phyloP scores from a whole-genome alignment of 1,139 yeast genomes.

The Pichia kudriavzevii region DNA sequence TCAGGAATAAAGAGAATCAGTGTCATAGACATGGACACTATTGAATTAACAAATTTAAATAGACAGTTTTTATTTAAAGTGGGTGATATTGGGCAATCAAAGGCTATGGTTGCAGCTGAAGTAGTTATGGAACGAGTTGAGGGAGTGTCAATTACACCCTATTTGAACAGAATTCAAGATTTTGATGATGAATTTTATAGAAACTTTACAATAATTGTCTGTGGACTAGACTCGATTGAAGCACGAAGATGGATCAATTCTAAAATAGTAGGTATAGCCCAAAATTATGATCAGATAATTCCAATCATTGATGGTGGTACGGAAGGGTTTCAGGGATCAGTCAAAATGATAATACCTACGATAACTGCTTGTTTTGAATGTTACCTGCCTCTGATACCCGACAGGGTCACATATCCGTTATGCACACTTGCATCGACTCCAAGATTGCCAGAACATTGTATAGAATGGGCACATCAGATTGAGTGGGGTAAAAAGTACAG shows the following conservation, averaged over 20 bases:
- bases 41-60: conserved; percentile 84
- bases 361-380: conserved; percentile 90
- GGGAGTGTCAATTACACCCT: conserved; percentile 44
- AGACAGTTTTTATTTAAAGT: conserved; percentile 85
- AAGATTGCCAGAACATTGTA: conserved; percentile 86
- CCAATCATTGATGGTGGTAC: conserved; percentile 95
- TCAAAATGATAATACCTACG: conserved; percentile 80
- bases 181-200: conserved; percentile 56
- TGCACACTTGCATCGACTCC: conserved; percentile 96
- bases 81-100: conserved; percentile 69
- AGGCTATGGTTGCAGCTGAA: conserved; percentile 72
- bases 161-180: conserved; percentile 68
- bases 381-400: conserved; percentile 67
- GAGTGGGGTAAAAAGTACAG: conserved; percentile 58
- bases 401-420: conserved; percentile 71
- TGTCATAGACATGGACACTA: conserved; percentile 92
- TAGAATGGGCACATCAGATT: conserved; percentile 80
- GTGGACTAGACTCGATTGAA: conserved; percentile 86
- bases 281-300: conserved; percentile 36
- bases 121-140: conserved; percentile 45
- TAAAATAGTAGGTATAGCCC: conserved; percentile 44
- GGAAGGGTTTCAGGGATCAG: conserved; percentile 91
- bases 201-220: conserved; percentile 66
- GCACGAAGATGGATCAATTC: conserved; percentile 92
- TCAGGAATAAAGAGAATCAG: conserved; percentile 70